These are phyloP conservation scores for Vigna reflexopilosa DNA, from an alignment of 306 rosid genomes.

Conservation along the genomic window DNA sequence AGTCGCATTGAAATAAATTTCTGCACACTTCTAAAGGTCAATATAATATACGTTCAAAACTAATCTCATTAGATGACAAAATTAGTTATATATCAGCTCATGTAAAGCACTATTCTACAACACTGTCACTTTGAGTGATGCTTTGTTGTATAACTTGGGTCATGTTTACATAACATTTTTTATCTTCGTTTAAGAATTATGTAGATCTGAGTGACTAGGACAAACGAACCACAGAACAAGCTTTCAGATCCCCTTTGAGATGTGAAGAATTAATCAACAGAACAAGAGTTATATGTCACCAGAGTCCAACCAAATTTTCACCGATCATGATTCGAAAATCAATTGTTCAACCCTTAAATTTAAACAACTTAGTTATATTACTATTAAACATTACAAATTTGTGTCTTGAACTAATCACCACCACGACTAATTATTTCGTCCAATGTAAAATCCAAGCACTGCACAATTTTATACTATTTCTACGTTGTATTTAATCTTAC, in stretches of 20 bases:
- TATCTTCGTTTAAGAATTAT: not conserved
- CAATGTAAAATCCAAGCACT: constrained; percentile 21
- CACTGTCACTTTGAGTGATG: not conserved
- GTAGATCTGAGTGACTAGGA: not conserved
- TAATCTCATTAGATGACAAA: not conserved
- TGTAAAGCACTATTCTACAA: not conserved
- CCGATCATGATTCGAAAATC: not conserved
- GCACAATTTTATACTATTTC: not conserved
- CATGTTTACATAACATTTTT: not conserved
- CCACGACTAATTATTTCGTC: constrained; percentile 11
- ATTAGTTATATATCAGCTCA: not conserved
- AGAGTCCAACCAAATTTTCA: not conserved
- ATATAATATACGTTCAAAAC: not conserved
- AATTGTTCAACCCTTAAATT: not conserved
- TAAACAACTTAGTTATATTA: not conserved
- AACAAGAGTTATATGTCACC: not conserved
- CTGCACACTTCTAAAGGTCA: not conserved
- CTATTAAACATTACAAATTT: not conserved
- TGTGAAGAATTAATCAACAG: not conserved
- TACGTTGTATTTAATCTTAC: not conserved
- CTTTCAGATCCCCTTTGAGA: not conserved
- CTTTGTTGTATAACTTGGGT: not conserved
- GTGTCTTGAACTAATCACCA: not conserved
- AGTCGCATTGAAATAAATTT: not conserved
- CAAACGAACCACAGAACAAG: not conserved